These are phyloP conservation scores for Colletotrichum siamense DNA, from an alignment of 2,329 filamentous ascomycete species.

Conservation along the genomic window DNA sequence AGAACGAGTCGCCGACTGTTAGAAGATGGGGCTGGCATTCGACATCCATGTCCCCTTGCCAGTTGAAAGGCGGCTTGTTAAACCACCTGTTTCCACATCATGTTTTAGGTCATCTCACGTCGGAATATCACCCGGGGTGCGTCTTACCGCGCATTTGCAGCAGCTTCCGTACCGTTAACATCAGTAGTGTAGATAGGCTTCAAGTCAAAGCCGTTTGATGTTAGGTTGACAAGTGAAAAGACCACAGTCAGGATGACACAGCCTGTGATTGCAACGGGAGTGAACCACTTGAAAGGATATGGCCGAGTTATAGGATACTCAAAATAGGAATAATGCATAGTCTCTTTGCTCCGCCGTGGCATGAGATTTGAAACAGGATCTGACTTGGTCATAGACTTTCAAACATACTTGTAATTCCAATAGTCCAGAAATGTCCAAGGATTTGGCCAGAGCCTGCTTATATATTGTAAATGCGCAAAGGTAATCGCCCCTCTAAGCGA, in stretches of 20 bases:
- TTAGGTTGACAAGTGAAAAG: not conserved
- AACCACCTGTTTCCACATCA: not conserved
- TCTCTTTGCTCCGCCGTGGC: not conserved
- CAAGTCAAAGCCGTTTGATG: not conserved
- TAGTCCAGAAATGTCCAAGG: accelerated
- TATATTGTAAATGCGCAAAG: not conserved
- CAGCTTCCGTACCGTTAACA: not conserved
- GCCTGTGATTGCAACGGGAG: not conserved
- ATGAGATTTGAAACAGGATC: not conserved
- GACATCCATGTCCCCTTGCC: not conserved
- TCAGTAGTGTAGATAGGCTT: not conserved
- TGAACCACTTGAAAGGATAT: not conserved
- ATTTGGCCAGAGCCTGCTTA: not conserved
- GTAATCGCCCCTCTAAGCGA: not conserved
- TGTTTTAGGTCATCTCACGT: not conserved
- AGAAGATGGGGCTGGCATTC: not conserved
- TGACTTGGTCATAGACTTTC: accelerated
- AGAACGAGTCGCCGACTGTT: not conserved
- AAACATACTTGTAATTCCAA: not conserved
- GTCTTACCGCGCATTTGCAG: not conserved
- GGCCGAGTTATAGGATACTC: not conserved
- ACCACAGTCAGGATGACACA: not conserved
- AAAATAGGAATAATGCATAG: not conserved
- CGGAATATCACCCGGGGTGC: accelerated
- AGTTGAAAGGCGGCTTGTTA: not conserved